These are phyloP conservation scores for Puccinellia tenuiflora DNA, from an alignment of 176 grass and related monocot genomes.

Conservation along the genomic window DNA sequence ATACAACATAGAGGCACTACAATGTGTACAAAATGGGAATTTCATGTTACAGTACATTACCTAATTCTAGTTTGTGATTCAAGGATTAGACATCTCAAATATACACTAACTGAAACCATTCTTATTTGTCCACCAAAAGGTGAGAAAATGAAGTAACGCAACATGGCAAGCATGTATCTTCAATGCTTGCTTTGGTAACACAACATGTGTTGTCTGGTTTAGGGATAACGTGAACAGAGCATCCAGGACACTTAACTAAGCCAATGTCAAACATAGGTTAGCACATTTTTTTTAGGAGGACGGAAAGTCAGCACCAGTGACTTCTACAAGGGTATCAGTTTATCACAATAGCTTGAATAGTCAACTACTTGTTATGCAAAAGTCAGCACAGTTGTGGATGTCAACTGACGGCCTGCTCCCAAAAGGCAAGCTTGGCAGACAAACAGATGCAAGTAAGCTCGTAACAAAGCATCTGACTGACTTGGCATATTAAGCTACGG, in stretches of 20 bases:
- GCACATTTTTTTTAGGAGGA: neutral
- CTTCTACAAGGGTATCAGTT: neutral
- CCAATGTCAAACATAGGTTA: conserved; percentile 7
- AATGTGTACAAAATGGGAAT: neutral
- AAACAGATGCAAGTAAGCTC: neutral
- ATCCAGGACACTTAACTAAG: neutral
- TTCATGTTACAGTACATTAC: neutral
- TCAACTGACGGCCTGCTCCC: conserved; percentile 12
- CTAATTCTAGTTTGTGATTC: neutral
- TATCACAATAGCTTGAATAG: neutral
- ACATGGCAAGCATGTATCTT: neutral
- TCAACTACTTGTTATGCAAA: neutral
- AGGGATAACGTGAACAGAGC: neutral
- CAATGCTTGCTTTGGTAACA: neutral
- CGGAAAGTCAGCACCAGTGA: conserved; percentile 4
- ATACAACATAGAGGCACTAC: neutral
- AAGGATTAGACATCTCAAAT: neutral
- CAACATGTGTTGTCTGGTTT: neutral
- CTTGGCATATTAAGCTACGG: neutral
- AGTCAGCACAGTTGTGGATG: neutral
- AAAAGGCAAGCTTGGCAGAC: neutral
- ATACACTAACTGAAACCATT: neutral
- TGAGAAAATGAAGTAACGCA: neutral
- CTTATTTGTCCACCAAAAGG: neutral
- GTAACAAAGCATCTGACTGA: conserved; percentile 6